A percentile compares a stretch with the other conserved stretches of the same genome.
Evolutionary conservation across 306 rosid genomes (phyloP).

Genomic region (Leucaena leucocephala): DNA sequence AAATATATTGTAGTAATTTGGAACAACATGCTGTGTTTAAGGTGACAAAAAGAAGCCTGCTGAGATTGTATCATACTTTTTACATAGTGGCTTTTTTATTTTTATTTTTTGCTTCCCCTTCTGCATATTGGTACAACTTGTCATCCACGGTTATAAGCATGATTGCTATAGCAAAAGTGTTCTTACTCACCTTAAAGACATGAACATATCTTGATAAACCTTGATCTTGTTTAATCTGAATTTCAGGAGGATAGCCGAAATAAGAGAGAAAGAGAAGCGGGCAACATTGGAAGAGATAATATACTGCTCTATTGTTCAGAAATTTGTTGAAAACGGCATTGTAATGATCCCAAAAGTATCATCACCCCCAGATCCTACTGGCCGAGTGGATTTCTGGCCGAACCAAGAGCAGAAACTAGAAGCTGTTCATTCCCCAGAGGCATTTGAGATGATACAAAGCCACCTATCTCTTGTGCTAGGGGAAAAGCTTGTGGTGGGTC

Average conservation of each 20-base stretch:
- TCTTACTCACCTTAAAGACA: background rate
- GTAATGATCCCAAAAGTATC: slow-evolving; percentile 83
- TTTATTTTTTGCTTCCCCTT: background rate
- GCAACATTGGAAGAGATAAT: slow-evolving; percentile 76
- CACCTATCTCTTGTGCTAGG: slow-evolving; percentile 82
- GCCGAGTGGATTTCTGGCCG: slow-evolving; percentile 87
- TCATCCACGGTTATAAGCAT: background rate
- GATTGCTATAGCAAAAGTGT: background rate
- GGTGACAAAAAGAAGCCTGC: background rate
- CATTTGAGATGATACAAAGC: slow-evolving; percentile 90
- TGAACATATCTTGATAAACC: background rate
- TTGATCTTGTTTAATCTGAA: slow-evolving; percentile 33
- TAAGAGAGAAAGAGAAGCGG: slow-evolving; percentile 80
- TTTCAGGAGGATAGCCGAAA: slow-evolving; percentile 85
- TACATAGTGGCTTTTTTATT: background rate
- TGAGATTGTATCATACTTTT: background rate
- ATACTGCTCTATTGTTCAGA: slow-evolving; percentile 72
- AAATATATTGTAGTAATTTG: background rate
- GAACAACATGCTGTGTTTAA: background rate
- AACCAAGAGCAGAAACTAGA: slow-evolving; percentile 88
- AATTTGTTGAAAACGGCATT: slow-evolving; percentile 66
- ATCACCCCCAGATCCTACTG: slow-evolving; percentile 65
- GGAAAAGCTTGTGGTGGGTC: slow-evolving; percentile 75
- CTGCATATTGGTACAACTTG: background rate
- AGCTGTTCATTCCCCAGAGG: slow-evolving; percentile 83